Conservation (phyloP, 2,329 filamentous ascomycete genomes). For the Sporothrix mexicana region DNA sequence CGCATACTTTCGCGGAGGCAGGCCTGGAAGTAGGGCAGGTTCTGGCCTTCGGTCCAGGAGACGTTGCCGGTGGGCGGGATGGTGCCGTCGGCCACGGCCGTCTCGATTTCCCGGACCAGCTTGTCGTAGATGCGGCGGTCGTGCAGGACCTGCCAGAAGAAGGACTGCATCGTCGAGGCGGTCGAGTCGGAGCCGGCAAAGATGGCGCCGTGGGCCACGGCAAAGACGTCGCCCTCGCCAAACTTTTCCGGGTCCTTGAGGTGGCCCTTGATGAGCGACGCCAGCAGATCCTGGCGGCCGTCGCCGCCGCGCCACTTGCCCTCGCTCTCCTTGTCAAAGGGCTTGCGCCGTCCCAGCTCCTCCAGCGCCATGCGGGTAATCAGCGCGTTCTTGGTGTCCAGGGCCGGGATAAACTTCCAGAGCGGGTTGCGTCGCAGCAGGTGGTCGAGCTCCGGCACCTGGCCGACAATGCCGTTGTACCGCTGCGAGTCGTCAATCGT, state of each 20-base stretch:
- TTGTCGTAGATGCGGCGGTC: slow-evolving; percentile 50
- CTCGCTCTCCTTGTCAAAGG: slow-evolving; percentile 54
- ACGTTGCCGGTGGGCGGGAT: slow-evolving; percentile 52
- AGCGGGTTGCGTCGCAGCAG: slow-evolving; percentile 58
- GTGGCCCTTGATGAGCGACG: slow-evolving; percentile 58
- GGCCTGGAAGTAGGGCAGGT: slow-evolving; percentile 61
- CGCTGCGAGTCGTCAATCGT: slow-evolving; percentile 59
- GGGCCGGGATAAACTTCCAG: slow-evolving; percentile 51
- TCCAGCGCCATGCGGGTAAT: slow-evolving; percentile 60
- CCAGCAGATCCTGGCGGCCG: slow-evolving; percentile 57
- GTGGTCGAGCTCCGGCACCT: slow-evolving; percentile 57
- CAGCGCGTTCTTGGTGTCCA: slow-evolving; percentile 53
- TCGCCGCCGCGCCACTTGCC: slow-evolving; percentile 49
- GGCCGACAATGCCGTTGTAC: slow-evolving; percentile 60
- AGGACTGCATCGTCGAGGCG: slow-evolving; percentile 63
- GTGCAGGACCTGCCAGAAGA: slow-evolving; percentile 58
- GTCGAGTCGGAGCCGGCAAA: slow-evolving; percentile 67
- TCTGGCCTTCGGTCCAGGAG: slow-evolving; percentile 55
- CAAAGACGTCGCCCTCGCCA: slow-evolving; percentile 60
- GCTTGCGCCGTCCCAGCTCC: slow-evolving; percentile 54
- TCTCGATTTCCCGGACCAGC: slow-evolving; percentile 53
- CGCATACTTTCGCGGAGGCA: slow-evolving; percentile 63
- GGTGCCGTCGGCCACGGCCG: slow-evolving; percentile 46
- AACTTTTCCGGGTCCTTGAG: slow-evolving; percentile 56
- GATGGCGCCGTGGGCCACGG: slow-evolving; percentile 62